Evolutionary conservation across 2,329 filamentous ascomycete species (phyloP).

Genomic region (Phaeosphaeriaceae sp.): DNA sequence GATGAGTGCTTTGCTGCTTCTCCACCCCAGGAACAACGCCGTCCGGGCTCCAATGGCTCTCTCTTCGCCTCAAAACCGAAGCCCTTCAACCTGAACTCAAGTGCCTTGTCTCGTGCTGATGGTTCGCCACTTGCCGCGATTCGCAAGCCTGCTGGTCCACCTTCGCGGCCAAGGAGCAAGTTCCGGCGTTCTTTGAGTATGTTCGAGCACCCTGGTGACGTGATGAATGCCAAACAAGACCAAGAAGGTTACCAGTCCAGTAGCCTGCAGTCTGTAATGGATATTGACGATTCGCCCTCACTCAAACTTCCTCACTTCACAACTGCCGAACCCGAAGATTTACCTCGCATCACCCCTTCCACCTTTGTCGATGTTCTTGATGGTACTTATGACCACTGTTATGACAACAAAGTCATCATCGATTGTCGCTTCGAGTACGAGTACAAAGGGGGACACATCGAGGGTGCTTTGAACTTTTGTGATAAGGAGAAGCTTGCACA

Average conservation of each 20-base stretch:
- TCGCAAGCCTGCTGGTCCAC: constrained; percentile 67
- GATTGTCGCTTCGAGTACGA: constrained; percentile 99
- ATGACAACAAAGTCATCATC: constrained; percentile 83
- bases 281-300: constrained; percentile 77
- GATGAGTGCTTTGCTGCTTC: constrained; percentile 84
- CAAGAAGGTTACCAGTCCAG: constrained; percentile 65
- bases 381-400: constrained; percentile 77
- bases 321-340: constrained; percentile 80
- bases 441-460: constrained; percentile 94
- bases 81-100: constrained; percentile 66
- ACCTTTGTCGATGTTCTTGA: constrained; percentile 89
- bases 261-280: constrained; percentile 76
- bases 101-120: constrained; percentile 63
- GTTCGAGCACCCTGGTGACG: constrained; percentile 90
- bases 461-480: constrained; percentile 93
- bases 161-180: constrained; percentile 75
- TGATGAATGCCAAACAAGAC: constrained; percentile 74
- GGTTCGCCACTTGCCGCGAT: constrained; percentile 75
- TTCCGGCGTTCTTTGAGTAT: constrained; percentile 94
- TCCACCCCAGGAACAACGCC: constrained; percentile 70
- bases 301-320: constrained; percentile 84
- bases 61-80: constrained; percentile 68
- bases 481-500: constrained; percentile 86
- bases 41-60: constrained; percentile 59
- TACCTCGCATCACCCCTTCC: constrained; percentile 83